These are phyloP conservation scores for Metschnikowia colocasiae DNA, from an alignment of 805 yeast species.

Conservation along the genomic window DNA sequence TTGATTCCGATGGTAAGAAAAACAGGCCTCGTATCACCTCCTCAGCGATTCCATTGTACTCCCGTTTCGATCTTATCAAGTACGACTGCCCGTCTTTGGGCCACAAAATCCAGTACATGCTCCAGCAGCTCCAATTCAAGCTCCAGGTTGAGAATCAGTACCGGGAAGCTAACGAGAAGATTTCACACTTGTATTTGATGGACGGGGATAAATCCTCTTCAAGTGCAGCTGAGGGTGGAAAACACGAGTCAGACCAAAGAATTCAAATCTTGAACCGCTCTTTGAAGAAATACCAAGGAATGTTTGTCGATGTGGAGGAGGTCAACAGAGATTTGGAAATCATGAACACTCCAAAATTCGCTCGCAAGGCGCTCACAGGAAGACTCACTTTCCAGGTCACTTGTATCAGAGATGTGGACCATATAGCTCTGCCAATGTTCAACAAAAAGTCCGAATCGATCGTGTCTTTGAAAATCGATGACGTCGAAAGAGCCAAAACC, in stretches of 20 bases:
- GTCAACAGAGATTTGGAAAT: slow-evolving; percentile 63
- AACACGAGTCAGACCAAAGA: slow-evolving; percentile 77
- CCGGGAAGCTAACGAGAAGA: slow-evolving; percentile 86
- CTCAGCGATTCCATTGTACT: slow-evolving; percentile 43
- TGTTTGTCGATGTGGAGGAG: slow-evolving; percentile 72
- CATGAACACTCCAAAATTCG: slow-evolving; percentile 64
- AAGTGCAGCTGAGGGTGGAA: slow-evolving; percentile 86
- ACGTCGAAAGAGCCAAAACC: slow-evolving; percentile 75
- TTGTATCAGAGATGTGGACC: slow-evolving; percentile 86
- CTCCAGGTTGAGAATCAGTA: slow-evolving; percentile 92
- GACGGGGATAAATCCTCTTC: slow-evolving; percentile 88
- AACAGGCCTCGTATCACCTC: slow-evolving; percentile 9
- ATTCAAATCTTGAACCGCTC: slow-evolving; percentile 81
- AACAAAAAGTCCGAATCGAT: slow-evolving; percentile 76
- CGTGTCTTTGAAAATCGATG: slow-evolving; percentile 81
- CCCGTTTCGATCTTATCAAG: slow-evolving; percentile 77
- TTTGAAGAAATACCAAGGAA: slow-evolving; percentile 81
- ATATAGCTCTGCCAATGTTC: slow-evolving; percentile 78
- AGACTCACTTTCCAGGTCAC: slow-evolving; percentile 66
- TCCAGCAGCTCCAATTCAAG: slow-evolving; percentile 91
- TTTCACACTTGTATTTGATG: slow-evolving; percentile 76
- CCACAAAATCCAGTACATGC: slow-evolving; percentile 91
- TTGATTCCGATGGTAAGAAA: slow-evolving; percentile 3
- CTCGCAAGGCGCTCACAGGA: slow-evolving; percentile 84
- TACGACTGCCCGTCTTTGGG: slow-evolving; percentile 94